Evolutionary conservation across 2,329 filamentous ascomycete species (phyloP), one percentile per base, ranked within the genome.

Genomic region (Penicillium rolfsii): DNA sequence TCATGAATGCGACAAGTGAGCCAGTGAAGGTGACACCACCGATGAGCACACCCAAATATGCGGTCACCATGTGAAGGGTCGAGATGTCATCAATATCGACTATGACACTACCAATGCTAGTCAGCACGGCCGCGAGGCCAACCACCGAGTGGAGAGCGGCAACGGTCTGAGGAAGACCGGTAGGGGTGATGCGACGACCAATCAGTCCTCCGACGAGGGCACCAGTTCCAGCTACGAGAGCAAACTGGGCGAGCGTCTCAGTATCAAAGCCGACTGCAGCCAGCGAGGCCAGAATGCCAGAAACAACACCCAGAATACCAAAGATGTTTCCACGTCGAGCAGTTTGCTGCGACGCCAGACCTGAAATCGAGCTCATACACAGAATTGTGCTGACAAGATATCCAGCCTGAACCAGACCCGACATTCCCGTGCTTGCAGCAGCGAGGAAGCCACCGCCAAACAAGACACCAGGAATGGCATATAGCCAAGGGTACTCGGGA

Each of bases 11-110:
- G 0, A 97, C 91, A 54, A 97, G 89, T 2, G 91, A 95, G 2
- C 93, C 93, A 0, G 92, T 97, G 72, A 97, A 97, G 0, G 93
- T 97, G 36, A 96, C 88, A 58, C 93, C 93, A 66, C 85, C 91
- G 56, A 97, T 96, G 0, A 96, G 80, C 6, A 96, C 92, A 54
- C 92, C 93, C 0, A 96, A 80, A 70, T 96, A 96, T 0, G 90
- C 92, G 2, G 91, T 93, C 1, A 96, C 90, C 71, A 97, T 85
- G 71, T 96, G 93, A 9, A 96, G 80, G 4, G 88, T 93, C 0
- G 91, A 87, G 14, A 91, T 83, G 67, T 91, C 83, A 12, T 84
- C 80, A 7, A 93, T 82, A 67, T 90, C 84, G 16, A 87, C 86
- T 83, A 97, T 87, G 19, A 96, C 91, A 65, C 91, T 94, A 52